These are phyloP conservation scores for Triangularia setosa DNA, from an alignment of 2,329 filamentous ascomycete species.

Conservation along the genomic window DNA sequence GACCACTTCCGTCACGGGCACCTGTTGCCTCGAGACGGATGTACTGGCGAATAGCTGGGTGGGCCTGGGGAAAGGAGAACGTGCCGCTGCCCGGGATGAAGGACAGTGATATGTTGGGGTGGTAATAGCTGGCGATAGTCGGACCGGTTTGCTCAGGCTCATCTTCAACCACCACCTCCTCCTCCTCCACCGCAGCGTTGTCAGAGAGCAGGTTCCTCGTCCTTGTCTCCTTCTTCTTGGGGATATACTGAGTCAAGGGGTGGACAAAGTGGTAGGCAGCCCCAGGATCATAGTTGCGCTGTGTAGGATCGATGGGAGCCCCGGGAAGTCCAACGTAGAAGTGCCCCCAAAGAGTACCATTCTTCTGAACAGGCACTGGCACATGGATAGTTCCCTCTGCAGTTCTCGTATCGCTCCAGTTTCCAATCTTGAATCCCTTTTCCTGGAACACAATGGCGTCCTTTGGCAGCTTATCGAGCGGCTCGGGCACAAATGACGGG, in stretches of 20 bases:
- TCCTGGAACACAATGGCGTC: slow-evolving; percentile 75
- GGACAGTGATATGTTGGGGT: slow-evolving; percentile 88
- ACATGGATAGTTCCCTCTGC: slow-evolving; percentile 75
- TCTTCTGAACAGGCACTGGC: slow-evolving; percentile 77
- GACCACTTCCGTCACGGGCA: slow-evolving; percentile 75
- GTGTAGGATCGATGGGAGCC: slow-evolving; percentile 69
- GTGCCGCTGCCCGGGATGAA: slow-evolving; percentile 78
- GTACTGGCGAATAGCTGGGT: slow-evolving; percentile 72
- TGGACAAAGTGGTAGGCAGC: slow-evolving; percentile 80
- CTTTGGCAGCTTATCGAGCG: slow-evolving; percentile 60
- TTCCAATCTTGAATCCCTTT: slow-evolving; percentile 72
- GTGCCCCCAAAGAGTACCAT: slow-evolving; percentile 91
- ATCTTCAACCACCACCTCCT: slow-evolving; percentile 48
- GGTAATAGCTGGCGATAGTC: slow-evolving; percentile 82
- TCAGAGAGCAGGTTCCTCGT: slow-evolving; percentile 78
- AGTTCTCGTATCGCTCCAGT: slow-evolving; percentile 73
- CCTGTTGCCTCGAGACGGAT: slow-evolving; percentile 75
- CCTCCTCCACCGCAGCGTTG: slow-evolving; percentile 38
- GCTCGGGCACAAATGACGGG: slow-evolving; percentile 63
- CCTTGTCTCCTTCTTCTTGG: slow-evolving; percentile 87
- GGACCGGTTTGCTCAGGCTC: slow-evolving; percentile 56
- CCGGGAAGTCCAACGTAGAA: slow-evolving; percentile 83
- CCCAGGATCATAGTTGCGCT: slow-evolving; percentile 65
- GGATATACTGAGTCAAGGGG: slow-evolving; percentile 83
- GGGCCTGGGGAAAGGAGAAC: slow-evolving; percentile 61